These are phyloP conservation scores for Ganoderma leucocontextum DNA, from an alignment of 1,284 basidiomycete genomes.

Conservation along the genomic window DNA sequence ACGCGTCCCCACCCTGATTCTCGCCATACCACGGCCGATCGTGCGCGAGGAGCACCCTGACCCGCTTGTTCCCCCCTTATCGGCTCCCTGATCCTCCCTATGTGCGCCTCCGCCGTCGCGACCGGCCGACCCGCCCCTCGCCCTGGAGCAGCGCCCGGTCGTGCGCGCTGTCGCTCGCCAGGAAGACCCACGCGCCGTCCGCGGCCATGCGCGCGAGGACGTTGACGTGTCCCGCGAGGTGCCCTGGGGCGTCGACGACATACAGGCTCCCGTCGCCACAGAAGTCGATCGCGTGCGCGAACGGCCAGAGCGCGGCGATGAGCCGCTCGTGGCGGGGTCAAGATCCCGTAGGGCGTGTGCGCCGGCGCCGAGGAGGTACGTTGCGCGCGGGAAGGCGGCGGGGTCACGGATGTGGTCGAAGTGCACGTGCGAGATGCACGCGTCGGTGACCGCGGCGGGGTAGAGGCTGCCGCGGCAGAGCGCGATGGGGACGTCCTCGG, in stretches of 20 bases:
- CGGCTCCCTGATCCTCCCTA: slow-evolving; percentile 45
- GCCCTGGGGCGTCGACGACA: slow-evolving; percentile 62
- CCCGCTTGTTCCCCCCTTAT: neutral
- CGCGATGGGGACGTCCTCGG: slow-evolving; percentile 55
- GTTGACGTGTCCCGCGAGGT: slow-evolving; percentile 61
- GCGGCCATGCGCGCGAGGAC: slow-evolving; percentile 62
- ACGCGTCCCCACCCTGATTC: slow-evolving; percentile 48
- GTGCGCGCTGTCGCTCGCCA: slow-evolving; percentile 64
- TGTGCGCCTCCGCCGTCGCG: slow-evolving; percentile 53
- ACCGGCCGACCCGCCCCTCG: slow-evolving; percentile 48
- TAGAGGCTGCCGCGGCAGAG: slow-evolving; percentile 54
- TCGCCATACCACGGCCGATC: slow-evolving; percentile 58
- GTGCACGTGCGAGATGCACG: slow-evolving; percentile 52
- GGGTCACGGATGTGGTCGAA: slow-evolving; percentile 48
- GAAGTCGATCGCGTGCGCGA: slow-evolving; percentile 58
- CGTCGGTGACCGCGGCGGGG: slow-evolving; percentile 50
- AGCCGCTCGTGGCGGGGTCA: slow-evolving; percentile 53
- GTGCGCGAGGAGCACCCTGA: slow-evolving; percentile 57
- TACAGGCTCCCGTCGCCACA: slow-evolving; percentile 65
- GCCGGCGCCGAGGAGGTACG: slow-evolving; percentile 48
- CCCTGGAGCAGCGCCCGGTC: slow-evolving; percentile 60
- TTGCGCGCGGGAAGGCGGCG: slow-evolving; percentile 51
- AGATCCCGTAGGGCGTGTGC: slow-evolving; percentile 44
- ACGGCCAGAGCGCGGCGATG: slow-evolving; percentile 48
- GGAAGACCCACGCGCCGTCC: slow-evolving; percentile 62